Conservation (phyloP, 1,284 basidiomycete species). For the Ustilago xerochloae region DNA sequence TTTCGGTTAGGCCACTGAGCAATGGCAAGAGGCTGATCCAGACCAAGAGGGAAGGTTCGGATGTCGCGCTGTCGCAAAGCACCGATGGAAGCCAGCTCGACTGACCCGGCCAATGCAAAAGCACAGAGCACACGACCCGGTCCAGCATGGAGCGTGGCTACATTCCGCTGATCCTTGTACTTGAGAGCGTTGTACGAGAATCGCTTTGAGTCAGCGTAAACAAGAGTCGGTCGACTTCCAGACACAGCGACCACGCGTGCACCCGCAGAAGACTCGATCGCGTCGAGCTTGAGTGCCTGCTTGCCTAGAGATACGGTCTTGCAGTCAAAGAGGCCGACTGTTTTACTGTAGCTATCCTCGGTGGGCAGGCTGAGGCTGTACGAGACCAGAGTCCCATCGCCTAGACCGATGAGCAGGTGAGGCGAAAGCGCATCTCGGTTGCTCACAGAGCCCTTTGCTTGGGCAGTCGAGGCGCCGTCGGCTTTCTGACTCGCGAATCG, state of each 20-base stretch:
- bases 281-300: slow-evolving; percentile 75
- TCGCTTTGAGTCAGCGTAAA: slow-evolving; percentile 54
- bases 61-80: slow-evolving; percentile 64
- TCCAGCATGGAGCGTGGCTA: slow-evolving; percentile 40
- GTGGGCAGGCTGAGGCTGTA: slow-evolving; percentile 70
- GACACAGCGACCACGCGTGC: slow-evolving; percentile 58
- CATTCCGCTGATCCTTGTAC: slow-evolving; percentile 48
- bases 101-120: slow-evolving; percentile 36
- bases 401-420: slow-evolving; percentile 81
- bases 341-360: slow-evolving; percentile 32
- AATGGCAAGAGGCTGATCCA: slow-evolving; percentile 67
- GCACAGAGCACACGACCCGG: slow-evolving; percentile 33
- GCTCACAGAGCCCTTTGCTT: slow-evolving; percentile 12
- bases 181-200: slow-evolving; percentile 64
- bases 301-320: slow-evolving; percentile 78
- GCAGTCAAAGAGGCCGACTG: slow-evolving; percentile 69
- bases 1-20: slow-evolving; percentile 40
- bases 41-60: slow-evolving; percentile 64
- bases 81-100: slow-evolving; percentile 61
- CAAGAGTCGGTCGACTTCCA: slow-evolving; percentile 64
- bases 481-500: slow-evolving; percentile 72
- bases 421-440: slow-evolving; percentile 23
- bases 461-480: neutral
- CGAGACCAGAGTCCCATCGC: slow-evolving; percentile 80
- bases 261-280: slow-evolving; percentile 45